Percentiles rank a stretch among this genome's conserved stretches.
Evolutionary conservation across 2,329 filamentous ascomycete species (phyloP).

Genomic region (Parafenestella ontariensis): DNA sequence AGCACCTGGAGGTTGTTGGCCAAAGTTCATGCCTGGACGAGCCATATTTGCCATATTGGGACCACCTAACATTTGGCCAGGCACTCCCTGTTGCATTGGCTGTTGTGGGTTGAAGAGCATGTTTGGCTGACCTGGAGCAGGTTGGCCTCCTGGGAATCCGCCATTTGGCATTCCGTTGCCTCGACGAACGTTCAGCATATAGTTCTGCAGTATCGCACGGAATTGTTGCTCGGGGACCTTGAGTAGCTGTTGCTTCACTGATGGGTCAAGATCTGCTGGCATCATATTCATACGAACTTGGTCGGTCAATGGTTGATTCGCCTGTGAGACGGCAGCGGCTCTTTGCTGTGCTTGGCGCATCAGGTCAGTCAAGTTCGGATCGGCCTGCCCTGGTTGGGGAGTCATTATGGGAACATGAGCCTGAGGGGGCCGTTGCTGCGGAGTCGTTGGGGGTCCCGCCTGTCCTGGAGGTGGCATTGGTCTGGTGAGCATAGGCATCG

Average conservation of each 20-base stretch:
- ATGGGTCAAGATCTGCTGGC: conserved; percentile 36
- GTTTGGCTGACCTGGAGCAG: conserved; percentile 31
- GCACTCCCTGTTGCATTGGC: conserved; percentile 24
- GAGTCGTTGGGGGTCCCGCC: conserved; percentile 40
- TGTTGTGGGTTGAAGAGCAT: conserved; percentile 43
- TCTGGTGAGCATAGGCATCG: conserved; percentile 58
- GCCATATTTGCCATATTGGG: conserved; percentile 36
- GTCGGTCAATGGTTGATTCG: conserved; percentile 39
- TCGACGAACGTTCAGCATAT: conserved; percentile 29
- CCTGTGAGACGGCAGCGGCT: conserved; percentile 35
- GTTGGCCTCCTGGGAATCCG: conserved; percentile 26
- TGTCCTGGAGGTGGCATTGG: conserved; percentile 57
- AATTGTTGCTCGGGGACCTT: conserved; percentile 46
- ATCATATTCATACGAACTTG: conserved; percentile 43
- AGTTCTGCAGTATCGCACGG: conserved; percentile 34
- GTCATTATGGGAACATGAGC: conserved; percentile 46
- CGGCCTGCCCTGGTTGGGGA: conserved; percentile 36
- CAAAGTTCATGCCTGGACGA: conserved; percentile 37
- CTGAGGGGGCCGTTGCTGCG: conserved; percentile 47
- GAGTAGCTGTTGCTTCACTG: conserved; percentile 42
- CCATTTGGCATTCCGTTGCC: conserved; percentile 34
- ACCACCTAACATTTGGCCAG: conserved; percentile 37
- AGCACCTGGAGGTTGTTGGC: conserved; percentile 34
- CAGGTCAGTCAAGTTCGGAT: conserved; percentile 39
- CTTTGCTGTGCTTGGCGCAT: conserved; percentile 47